Conservation (phyloP, 352 stramenopile species). For the Phytophthora fragariae region DNA sequence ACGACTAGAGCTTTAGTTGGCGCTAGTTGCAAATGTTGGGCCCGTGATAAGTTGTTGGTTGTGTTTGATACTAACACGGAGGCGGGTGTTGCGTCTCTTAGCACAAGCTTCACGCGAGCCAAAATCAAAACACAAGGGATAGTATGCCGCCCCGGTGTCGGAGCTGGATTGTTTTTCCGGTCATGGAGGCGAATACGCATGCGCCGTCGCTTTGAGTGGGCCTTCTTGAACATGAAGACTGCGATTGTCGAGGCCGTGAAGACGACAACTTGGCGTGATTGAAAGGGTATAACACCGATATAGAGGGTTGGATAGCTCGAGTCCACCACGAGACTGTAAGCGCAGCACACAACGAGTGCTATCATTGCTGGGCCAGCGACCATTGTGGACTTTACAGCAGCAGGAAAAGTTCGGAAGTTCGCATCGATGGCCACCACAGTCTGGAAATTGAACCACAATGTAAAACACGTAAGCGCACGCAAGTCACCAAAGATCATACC, state of each 20-base stretch:
- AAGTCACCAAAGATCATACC: constrained; percentile 29
- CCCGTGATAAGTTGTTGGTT: not conserved
- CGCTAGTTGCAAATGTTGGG: constrained; percentile 21
- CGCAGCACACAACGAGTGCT: constrained; percentile 20
- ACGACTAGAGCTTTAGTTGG: constrained; percentile 14
- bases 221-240: constrained; percentile 33
- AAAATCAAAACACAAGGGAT: constrained; percentile 33
- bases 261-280: constrained; percentile 26
- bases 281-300: constrained; percentile 12
- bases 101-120: constrained; percentile 14
- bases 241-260: constrained; percentile 31
- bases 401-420: constrained; percentile 29
- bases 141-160: not conserved
- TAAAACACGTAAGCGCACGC: constrained; percentile 12
- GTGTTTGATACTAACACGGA: too few species aligned
- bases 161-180: not conserved
- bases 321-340: constrained; percentile 19
- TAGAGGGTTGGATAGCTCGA: constrained; percentile 8
- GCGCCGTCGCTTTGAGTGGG: constrained; percentile 17
- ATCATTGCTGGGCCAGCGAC: constrained; percentile 25
- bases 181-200: constrained; percentile 3
- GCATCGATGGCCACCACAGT: constrained; percentile 31
- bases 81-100: not conserved
- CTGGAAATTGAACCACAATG: constrained; percentile 22
- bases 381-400: constrained; percentile 19